These are phyloP conservation scores for Musa beccarii DNA, from an alignment of 176 grass and related monocot species.

Conservation along the genomic window DNA sequence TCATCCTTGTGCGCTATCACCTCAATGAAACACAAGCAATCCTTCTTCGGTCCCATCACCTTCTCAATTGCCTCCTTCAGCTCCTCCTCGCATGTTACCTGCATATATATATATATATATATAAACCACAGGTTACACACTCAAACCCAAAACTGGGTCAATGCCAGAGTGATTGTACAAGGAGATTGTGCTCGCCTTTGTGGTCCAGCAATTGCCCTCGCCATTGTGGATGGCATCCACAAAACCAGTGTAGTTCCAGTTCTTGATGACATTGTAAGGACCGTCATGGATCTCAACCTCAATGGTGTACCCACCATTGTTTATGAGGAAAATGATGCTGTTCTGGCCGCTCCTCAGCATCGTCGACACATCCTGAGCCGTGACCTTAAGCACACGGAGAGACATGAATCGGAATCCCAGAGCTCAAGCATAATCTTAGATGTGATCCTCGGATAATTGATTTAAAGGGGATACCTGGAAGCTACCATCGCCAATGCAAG, in stretches of 20 bases:
- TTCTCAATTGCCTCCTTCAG: neutral
- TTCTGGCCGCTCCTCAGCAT: neutral
- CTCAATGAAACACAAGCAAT: neutral
- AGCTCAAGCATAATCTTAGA: neutral
- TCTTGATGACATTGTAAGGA: conserved; percentile 2
- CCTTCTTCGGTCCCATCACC: neutral
- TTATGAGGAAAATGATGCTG: neutral
- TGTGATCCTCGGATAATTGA: neutral
- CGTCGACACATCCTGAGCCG: neutral
- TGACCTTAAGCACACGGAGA: neutral
- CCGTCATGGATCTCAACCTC: conserved; percentile 1
- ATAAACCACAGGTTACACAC: neutral
- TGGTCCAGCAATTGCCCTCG: neutral
- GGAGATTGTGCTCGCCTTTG: neutral
- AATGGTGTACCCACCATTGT: neutral
- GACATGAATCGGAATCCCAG: neutral
- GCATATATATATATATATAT: neutral
- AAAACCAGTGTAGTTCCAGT: neutral
- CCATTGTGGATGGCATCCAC: conserved; percentile 1
- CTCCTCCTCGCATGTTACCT: neutral
- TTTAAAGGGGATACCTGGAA: neutral
- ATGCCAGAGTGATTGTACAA: neutral
- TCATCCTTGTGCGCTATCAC: neutral
- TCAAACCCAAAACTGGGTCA: neutral
- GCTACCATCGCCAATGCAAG: neutral